Percentiles rank a stretch among this genome's conserved stretches.
phyloP scores from a whole-genome alignment of 208 protist genomes.

The Balamuthia mandrillaris region DNA sequence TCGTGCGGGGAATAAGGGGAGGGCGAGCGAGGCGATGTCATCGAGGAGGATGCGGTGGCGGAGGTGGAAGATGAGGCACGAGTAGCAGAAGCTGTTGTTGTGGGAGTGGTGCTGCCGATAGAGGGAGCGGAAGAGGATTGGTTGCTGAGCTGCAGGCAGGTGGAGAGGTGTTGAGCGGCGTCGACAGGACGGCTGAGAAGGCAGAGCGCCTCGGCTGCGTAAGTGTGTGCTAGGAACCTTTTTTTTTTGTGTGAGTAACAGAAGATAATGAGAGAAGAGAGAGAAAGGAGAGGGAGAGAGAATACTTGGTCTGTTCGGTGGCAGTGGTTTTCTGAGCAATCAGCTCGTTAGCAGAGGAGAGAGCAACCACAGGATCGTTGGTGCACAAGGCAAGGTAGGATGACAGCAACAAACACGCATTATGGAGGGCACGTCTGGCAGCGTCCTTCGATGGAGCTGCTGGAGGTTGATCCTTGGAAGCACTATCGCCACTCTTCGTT shows the following conservation, averaged over 20 bases:
- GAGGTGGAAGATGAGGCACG: too few species aligned
- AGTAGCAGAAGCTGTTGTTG: too few species aligned
- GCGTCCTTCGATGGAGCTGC: too few species aligned
- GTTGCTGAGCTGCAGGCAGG: not conserved
- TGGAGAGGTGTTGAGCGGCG: not conserved
- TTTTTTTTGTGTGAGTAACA: not conserved
- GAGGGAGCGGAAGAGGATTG: too few species aligned
- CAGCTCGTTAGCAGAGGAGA: not conserved
- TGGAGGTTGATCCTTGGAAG: not conserved
- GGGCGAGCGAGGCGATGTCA: too few species aligned
- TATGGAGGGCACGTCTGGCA: not conserved
- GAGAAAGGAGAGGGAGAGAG: too few species aligned
- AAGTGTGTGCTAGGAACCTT: not conserved
- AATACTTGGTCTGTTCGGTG: not conserved
- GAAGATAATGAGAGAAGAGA: too few species aligned
- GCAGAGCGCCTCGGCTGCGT: slow-evolving; percentile 33
- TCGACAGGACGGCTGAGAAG: not conserved
- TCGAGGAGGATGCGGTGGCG: not conserved
- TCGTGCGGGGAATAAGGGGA: not conserved
- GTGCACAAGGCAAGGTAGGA: not conserved
- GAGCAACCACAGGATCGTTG: not conserved
- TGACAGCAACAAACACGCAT: not conserved
- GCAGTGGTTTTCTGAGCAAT: too few species aligned
- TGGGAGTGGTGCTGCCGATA: too few species aligned
- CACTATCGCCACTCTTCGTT: not conserved